phyloP scores from a whole-genome alignment of 495 filamentous ascomycete genomes.

The Penicillium subrubescens region DNA sequence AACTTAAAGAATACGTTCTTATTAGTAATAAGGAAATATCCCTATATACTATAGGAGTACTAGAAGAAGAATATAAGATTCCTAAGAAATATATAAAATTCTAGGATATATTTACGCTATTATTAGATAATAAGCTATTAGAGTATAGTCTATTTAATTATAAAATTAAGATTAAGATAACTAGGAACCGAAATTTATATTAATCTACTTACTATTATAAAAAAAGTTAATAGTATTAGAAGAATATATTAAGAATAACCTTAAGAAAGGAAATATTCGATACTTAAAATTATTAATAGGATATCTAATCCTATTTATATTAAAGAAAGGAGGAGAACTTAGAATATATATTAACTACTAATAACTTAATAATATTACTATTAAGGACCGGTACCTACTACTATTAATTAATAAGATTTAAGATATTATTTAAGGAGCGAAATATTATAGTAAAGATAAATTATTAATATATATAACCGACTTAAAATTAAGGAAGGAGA shows the following conservation, averaged over 20 bases:
- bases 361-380: slow-evolving; percentile 29
- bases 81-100: neutral
- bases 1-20: neutral
- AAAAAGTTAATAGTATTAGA: slow-evolving; percentile 9
- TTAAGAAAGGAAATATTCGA: neutral
- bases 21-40: neutral
- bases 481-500: slow-evolving; percentile 17
- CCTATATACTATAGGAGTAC: neutral
- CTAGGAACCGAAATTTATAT: neutral
- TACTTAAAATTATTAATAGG: neutral
- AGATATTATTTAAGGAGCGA: slow-evolving; percentile 21
- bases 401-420: slow-evolving; percentile 22
- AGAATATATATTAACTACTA: slow-evolving; percentile 28
- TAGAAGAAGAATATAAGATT: slow-evolving; percentile 1
- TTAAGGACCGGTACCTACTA: slow-evolving; percentile 29
- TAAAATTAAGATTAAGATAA: neutral
- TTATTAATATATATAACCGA: slow-evolving; percentile 19
- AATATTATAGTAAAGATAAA: slow-evolving; percentile 31
- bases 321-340: slow-evolving; percentile 29
- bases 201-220: neutral
- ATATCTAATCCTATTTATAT: slow-evolving; percentile 27
- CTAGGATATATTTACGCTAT: slow-evolving; percentile 9
- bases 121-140: slow-evolving; percentile 13
- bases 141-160: neutral
- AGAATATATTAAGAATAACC: slow-evolving; percentile 1